Conservation (phyloP, 2,329 filamentous ascomycete genomes). For the Anthostomella pinea region DNA sequence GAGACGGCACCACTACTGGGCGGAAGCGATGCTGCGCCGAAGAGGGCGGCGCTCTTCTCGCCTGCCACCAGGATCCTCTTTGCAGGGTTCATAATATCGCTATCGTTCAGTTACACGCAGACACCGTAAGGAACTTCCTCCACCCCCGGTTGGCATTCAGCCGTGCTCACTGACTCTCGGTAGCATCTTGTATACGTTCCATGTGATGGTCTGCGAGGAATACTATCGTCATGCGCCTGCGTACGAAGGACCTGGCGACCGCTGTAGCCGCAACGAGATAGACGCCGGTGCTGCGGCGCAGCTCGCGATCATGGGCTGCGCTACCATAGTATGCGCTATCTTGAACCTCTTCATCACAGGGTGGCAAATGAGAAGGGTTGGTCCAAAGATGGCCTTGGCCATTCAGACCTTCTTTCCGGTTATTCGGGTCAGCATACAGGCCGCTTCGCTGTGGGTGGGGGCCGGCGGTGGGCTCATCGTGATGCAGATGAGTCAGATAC, state of each 20-base stretch:
- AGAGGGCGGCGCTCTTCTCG: constrained; percentile 11
- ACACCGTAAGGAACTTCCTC: constrained; percentile 16
- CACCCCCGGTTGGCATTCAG: background rate
- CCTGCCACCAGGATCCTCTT: constrained; percentile 13
- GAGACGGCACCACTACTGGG: constrained; percentile 23
- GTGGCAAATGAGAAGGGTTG: constrained; percentile 63
- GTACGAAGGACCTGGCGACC: constrained; percentile 44
- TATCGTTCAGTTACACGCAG: constrained; percentile 24
- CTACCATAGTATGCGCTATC: constrained; percentile 63
- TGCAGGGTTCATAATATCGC: constrained; percentile 21
- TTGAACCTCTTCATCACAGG: constrained; percentile 65
- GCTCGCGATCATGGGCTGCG: constrained; percentile 59
- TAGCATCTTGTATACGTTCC: constrained; percentile 60
- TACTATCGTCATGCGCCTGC: constrained; percentile 59
- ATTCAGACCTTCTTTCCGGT: constrained; percentile 64
- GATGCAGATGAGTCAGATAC: constrained; percentile 64
- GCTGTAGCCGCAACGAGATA: constrained; percentile 59
- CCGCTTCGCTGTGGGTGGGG: constrained; percentile 59
- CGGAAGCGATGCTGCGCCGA: constrained; percentile 8
- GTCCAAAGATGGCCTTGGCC: constrained; percentile 58
- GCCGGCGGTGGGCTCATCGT: constrained; percentile 59
- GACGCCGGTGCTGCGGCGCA: constrained; percentile 60
- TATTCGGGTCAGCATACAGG: constrained; percentile 59
- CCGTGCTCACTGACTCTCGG: background rate
- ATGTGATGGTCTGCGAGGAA: constrained; percentile 66